Conservation (phyloP, 179 eudicot genomes). For the Monotropa hypopitys region DNA sequence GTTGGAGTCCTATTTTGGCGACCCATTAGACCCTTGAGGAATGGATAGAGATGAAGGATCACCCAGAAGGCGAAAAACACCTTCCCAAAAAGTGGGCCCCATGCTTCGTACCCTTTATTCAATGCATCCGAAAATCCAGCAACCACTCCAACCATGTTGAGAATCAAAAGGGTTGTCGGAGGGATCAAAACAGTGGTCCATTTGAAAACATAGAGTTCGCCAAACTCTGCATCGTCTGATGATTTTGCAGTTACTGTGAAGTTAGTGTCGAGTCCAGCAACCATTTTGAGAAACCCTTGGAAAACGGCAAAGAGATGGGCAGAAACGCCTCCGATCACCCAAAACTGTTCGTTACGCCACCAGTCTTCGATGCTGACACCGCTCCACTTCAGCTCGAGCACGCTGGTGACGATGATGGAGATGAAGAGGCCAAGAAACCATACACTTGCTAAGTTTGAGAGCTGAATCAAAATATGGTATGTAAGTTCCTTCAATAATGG, state of each 20-base stretch:
- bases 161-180: constrained; percentile 58
- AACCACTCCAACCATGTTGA: constrained; percentile 65
- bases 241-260: constrained; percentile 80
- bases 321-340: constrained; percentile 89
- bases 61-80: constrained; percentile 75
- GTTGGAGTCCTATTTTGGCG: constrained; percentile 66
- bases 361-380: constrained; percentile 72
- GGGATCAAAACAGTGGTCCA: constrained; percentile 77
- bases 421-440: constrained; percentile 67
- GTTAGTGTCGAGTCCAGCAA: constrained; percentile 64
- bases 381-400: constrained; percentile 77
- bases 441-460: constrained; percentile 56
- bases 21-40: constrained; percentile 81
- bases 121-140: constrained; percentile 61
- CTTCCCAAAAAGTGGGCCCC: constrained; percentile 78
- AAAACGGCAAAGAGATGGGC: constrained; percentile 67
- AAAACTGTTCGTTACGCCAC: constrained; percentile 88
- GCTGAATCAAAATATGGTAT: constrained; percentile 26
- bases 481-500: not conserved
- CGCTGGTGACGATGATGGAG: constrained; percentile 62
- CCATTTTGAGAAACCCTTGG: constrained; percentile 73
- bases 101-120: constrained; percentile 66
- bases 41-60: constrained; percentile 69
- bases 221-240: constrained; percentile 59
- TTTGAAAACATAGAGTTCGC: constrained; percentile 64